Percentiles rank a stretch among this genome's conserved stretches.
phyloP scores from a whole-genome alignment of 306 rosid genomes.

The Malus fusca region DNA sequence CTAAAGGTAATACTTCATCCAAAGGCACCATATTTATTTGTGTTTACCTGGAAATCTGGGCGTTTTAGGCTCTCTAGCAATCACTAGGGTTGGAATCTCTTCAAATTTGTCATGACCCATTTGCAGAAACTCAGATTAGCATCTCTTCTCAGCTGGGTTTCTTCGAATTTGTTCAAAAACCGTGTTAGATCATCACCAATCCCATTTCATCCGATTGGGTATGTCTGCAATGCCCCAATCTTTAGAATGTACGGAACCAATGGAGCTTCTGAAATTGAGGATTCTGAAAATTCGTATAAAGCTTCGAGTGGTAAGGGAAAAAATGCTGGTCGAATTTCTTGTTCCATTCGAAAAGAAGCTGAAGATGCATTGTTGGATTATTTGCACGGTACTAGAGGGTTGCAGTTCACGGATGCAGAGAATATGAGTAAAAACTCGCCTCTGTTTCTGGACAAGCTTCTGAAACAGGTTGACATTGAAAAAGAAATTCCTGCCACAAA shows the following conservation, averaged over 20 bases:
- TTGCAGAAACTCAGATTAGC: conserved; percentile 25
- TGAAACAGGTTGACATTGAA: conserved; percentile 20
- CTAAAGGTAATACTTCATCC: conserved; percentile 15
- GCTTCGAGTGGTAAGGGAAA: neutral
- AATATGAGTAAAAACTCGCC: conserved; percentile 72
- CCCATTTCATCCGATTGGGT: conserved; percentile 13
- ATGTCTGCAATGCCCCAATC: conserved; percentile 22
- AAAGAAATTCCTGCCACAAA: neutral
- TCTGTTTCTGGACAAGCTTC: conserved; percentile 41
- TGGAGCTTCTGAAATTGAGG: conserved; percentile 2
- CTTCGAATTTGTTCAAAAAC: conserved; percentile 13
- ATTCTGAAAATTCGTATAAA: neutral
- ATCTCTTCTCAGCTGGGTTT: conserved; percentile 15
- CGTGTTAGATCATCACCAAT: neutral
- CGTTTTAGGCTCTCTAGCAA: neutral
- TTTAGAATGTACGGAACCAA: conserved; percentile 38
- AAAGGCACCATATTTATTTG: neutral
- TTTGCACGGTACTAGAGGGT: conserved; percentile 66
- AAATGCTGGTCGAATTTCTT: conserved; percentile 5
- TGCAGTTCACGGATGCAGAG: conserved; percentile 66
- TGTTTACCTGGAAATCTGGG: neutral
- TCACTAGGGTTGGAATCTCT: neutral
- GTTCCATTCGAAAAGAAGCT: conserved; percentile 30
- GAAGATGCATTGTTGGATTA: conserved; percentile 71
- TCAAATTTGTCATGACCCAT: conserved; percentile 36